A percentile compares a stretch with the other conserved stretches of the same genome.
These are phyloP conservation scores for Alternaria panax DNA, from an alignment of 2,329 filamentous ascomycete species.

Conservation along the genomic window DNA sequence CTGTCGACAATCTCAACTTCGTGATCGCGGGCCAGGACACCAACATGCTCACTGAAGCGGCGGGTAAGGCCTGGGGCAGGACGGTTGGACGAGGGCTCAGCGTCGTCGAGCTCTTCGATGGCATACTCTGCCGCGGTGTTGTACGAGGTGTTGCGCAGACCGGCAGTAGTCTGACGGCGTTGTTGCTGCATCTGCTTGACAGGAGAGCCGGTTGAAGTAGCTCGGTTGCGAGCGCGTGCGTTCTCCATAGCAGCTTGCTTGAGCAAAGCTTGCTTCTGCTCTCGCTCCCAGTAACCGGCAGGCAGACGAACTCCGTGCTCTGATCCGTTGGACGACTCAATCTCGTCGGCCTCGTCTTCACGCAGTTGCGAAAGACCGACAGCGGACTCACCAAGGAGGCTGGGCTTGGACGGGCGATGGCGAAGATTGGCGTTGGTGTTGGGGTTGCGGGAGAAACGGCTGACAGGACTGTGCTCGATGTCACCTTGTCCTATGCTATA, in stretches of 20 bases:
- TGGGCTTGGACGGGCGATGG: slow-evolving; percentile 80
- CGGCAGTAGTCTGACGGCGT: slow-evolving; percentile 50
- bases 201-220: slow-evolving; percentile 40
- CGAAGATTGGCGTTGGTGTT: slow-evolving; percentile 60
- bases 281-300: slow-evolving; percentile 42
- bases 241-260: slow-evolving; percentile 49
- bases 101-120: slow-evolving; percentile 75
- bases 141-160: slow-evolving; percentile 67
- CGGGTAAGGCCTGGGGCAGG: slow-evolving; percentile 37
- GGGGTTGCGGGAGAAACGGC: slow-evolving; percentile 58
- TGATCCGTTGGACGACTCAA: slow-evolving; percentile 67
- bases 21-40: slow-evolving; percentile 27
- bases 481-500: slow-evolving; percentile 95
- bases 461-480: slow-evolving; percentile 51
- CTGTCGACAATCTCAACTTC: slow-evolving; percentile 34
- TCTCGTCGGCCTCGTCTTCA: slow-evolving; percentile 64
- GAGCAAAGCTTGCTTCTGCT: slow-evolving; percentile 43
- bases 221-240: slow-evolving; percentile 43
- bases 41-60: slow-evolving; percentile 49
- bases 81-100: slow-evolving; percentile 61
- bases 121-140: slow-evolving; percentile 69
- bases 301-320: slow-evolving; percentile 57
- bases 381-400: slow-evolving; percentile 70
- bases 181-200: slow-evolving; percentile 28
- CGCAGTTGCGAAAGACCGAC: slow-evolving; percentile 43